Percentiles rank a stretch among this genome's conserved stretches.
Conservation (phyloP, 768 basidiomycete species). For the Leccinum barrowsii region DNA sequence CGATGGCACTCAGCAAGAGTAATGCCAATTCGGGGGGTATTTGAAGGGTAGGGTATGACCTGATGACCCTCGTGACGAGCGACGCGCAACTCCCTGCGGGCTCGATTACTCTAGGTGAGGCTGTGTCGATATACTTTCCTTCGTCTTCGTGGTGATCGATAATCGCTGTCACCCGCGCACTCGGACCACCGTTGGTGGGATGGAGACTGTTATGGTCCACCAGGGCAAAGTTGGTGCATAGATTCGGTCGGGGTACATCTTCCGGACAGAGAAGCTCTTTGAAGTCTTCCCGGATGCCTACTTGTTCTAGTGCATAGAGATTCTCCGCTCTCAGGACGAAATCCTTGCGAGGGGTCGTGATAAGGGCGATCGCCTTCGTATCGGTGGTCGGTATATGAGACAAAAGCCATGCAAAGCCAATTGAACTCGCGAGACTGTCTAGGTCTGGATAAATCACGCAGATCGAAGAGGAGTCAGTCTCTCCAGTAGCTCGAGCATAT, state of each 20-base stretch:
- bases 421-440: slow-evolving; percentile 82
- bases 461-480: background rate
- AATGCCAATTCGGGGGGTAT: slow-evolving; percentile 63
- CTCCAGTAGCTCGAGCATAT: background rate
- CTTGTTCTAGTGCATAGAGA: slow-evolving; percentile 62
- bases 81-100: slow-evolving; percentile 79
- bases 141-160: slow-evolving; percentile 96
- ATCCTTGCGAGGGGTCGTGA: slow-evolving; percentile 65
- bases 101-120: slow-evolving; percentile 62
- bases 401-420: slow-evolving; percentile 79
- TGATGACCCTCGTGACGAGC: slow-evolving; percentile 45
- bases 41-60: slow-evolving; percentile 20
- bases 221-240: slow-evolving; percentile 61
- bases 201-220: slow-evolving; percentile 88
- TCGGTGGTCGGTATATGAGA: slow-evolving; percentile 34
- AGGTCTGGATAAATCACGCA: slow-evolving; percentile 56
- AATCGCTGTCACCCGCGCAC: slow-evolving; percentile 63
- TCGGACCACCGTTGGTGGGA: slow-evolving; percentile 37
- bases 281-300: slow-evolving; percentile 47
- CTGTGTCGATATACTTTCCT: slow-evolving; percentile 52
- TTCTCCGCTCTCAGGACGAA: slow-evolving; percentile 87
- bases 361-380: slow-evolving; percentile 62
- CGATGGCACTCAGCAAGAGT: slow-evolving; percentile 74
- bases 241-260: slow-evolving; percentile 50
- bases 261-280: slow-evolving; percentile 63